Evolutionary conservation across 345 rosid genomes (phyloP).

Genomic region (Rubroshorea leprosula): DNA sequence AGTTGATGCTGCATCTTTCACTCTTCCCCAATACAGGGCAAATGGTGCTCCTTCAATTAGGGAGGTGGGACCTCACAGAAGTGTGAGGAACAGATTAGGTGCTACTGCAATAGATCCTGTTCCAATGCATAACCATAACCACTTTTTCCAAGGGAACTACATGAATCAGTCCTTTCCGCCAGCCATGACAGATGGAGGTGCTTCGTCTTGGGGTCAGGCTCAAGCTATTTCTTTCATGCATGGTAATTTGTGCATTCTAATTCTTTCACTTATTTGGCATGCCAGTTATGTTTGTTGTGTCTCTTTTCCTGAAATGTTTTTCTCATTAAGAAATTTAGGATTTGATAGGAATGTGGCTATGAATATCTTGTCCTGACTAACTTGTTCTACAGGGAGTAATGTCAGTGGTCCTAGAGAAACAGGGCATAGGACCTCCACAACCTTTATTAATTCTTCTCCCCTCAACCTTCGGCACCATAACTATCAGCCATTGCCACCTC

Average conservation of each 20-base stretch:
- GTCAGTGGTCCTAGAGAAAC: conserved; percentile 42
- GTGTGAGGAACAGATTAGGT: conserved; percentile 55
- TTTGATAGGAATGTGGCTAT: not conserved
- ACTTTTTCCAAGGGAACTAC: conserved; percentile 50
- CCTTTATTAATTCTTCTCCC: conserved; percentile 34
- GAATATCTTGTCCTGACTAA: not conserved
- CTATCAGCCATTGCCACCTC: conserved; percentile 35
- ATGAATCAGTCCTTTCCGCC: conserved; percentile 46
- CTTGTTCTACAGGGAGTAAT: conserved; percentile 29
- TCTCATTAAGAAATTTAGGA: not conserved
- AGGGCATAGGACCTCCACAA: conserved; percentile 41
- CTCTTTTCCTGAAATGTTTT: not conserved
- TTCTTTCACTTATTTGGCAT: not conserved
- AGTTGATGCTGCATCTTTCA: conserved; percentile 31
- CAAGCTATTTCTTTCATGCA: conserved; percentile 50
- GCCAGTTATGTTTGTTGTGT: not conserved
- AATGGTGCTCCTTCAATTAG: conserved; percentile 29
- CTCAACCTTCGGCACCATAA: conserved; percentile 28
- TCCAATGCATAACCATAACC: conserved; percentile 41
- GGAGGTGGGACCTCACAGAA: conserved; percentile 48
- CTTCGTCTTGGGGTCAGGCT: conserved; percentile 54
- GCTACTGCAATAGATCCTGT: conserved; percentile 48
- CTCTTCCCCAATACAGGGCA: conserved; percentile 35
- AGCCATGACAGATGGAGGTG: conserved; percentile 36
- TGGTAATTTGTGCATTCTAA: conserved; percentile 34